Evolutionary conservation across 2,329 filamentous ascomycete genomes (phyloP).

Genomic region (Penicillium capsulatum): DNA sequence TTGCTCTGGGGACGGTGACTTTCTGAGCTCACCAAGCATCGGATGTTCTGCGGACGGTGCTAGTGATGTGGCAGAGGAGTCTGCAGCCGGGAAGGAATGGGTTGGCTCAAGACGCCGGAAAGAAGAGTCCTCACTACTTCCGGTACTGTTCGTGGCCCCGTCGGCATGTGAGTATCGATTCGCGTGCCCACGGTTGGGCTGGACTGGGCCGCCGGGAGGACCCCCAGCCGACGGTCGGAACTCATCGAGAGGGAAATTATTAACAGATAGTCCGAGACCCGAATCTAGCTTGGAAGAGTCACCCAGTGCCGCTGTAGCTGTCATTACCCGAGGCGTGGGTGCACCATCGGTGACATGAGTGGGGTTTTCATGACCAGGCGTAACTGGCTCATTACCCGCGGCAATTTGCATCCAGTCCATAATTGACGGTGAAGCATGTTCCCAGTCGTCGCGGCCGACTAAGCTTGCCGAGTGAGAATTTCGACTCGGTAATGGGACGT

Average conservation of each 20-base stretch:
- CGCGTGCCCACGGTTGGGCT: neutral
- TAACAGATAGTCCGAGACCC: slow-evolving; percentile 45
- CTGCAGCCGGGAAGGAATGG: slow-evolving; percentile 30
- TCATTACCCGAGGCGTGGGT: slow-evolving; percentile 25
- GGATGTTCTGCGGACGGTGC: slow-evolving; percentile 30
- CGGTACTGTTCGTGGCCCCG: slow-evolving; percentile 23
- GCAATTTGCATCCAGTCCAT: slow-evolving; percentile 48
- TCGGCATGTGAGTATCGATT: neutral
- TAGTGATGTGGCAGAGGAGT: slow-evolving; percentile 38
- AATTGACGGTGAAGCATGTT: slow-evolving; percentile 48
- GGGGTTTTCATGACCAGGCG: slow-evolving; percentile 32
- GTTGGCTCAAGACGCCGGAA: slow-evolving; percentile 28
- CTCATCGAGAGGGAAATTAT: slow-evolving; percentile 15
- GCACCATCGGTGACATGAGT: slow-evolving; percentile 16
- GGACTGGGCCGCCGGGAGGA: neutral
- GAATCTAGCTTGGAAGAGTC: slow-evolving; percentile 28
- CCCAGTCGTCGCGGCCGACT: slow-evolving; percentile 46
- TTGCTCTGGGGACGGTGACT: slow-evolving; percentile 39
- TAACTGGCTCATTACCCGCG: slow-evolving; percentile 36
- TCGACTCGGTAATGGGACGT: slow-evolving; percentile 22
- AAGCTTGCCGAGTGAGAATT: slow-evolving; percentile 41
- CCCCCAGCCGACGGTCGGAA: slow-evolving; percentile 25
- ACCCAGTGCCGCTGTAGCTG: slow-evolving; percentile 11
- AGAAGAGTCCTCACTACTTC: slow-evolving; percentile 38
- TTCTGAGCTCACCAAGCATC: slow-evolving; percentile 15